Percentiles rank a stretch among this genome's conserved stretches.
Evolutionary conservation across 1,139 yeast genomes (phyloP).

Genomic region (Protomyces lactucae-debilis): DNA sequence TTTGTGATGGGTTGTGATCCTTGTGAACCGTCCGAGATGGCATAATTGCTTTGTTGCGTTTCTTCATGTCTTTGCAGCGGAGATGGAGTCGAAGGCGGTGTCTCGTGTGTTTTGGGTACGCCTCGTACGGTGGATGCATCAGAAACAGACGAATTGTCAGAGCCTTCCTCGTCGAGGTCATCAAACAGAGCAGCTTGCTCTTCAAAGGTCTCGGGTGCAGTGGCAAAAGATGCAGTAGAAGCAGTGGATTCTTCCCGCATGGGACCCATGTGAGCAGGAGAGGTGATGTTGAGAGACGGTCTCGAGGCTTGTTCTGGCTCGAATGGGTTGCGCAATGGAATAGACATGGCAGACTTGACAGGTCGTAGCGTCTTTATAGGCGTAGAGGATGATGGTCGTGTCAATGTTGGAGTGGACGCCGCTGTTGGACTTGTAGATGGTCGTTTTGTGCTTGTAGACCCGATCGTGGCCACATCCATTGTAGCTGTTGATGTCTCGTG

Average conservation of each 20-base stretch:
- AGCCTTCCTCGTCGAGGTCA: background rate
- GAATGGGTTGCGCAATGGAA: background rate
- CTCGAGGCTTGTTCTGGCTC: background rate
- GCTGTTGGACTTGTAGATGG: background rate
- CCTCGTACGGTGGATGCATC: background rate
- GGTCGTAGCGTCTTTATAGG: background rate
- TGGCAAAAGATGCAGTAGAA: conserved; percentile 13
- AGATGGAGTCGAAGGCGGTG: background rate
- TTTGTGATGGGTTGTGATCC: background rate
- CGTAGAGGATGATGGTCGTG: background rate
- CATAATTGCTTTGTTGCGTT: background rate
- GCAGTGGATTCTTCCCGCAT: conserved; percentile 5
- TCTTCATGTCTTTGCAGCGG: background rate
- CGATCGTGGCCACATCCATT: background rate
- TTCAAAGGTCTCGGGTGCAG: conserved; percentile 13
- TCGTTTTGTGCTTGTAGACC: background rate
- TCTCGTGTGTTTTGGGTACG: background rate
- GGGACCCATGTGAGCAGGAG: background rate
- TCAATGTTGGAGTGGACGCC: background rate
- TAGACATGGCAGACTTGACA: background rate
- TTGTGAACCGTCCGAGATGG: background rate
- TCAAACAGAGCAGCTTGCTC: conserved; percentile 4
- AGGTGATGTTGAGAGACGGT: background rate
- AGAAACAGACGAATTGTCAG: background rate
- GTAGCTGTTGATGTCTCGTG: background rate